Percentiles rank a stretch among this genome's conserved stretches.
Conservation (phyloP, 192 early-diverging fungal genomes). For the Funneliformis mosseae region DNA sequence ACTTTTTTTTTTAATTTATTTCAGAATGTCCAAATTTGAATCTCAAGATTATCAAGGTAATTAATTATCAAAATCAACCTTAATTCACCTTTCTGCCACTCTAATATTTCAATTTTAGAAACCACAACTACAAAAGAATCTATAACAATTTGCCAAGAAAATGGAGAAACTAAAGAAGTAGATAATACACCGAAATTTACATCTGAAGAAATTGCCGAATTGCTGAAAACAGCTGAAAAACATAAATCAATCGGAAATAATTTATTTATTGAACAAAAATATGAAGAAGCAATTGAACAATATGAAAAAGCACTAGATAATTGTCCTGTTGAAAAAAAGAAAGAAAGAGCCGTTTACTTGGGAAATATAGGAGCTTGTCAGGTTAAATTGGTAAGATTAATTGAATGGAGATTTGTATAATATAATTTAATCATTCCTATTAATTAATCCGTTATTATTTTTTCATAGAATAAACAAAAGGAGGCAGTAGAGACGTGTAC, state of each 20-base stretch:
- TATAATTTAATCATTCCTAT: background rate
- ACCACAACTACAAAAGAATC: background rate
- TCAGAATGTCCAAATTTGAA: background rate
- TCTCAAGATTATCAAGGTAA: background rate
- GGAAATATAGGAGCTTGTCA: constrained; percentile 70
- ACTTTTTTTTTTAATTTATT: background rate
- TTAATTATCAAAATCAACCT: background rate
- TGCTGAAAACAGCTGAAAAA: constrained; percentile 49
- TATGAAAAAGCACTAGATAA: constrained; percentile 50
- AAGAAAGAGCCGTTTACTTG: constrained; percentile 58
- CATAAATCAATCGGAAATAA: constrained; percentile 53
- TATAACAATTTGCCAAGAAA: background rate
- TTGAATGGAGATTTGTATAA: background rate
- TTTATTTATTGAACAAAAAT: constrained; percentile 48
- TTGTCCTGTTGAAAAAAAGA: constrained; percentile 42
- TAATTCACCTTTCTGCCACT: background rate
- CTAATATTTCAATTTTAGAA: background rate
- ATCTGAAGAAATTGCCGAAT: constrained; percentile 36
- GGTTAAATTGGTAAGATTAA: constrained; percentile 51
- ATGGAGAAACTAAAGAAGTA: background rate
- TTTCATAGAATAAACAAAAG: constrained; percentile 40
- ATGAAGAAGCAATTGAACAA: constrained; percentile 44
- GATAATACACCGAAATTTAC: constrained; percentile 19
- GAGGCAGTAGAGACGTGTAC: constrained; percentile 46
- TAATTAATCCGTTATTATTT: background rate